Conservation (phyloP, 768 basidiomycete species). For the Calocybe cyanea region DNA sequence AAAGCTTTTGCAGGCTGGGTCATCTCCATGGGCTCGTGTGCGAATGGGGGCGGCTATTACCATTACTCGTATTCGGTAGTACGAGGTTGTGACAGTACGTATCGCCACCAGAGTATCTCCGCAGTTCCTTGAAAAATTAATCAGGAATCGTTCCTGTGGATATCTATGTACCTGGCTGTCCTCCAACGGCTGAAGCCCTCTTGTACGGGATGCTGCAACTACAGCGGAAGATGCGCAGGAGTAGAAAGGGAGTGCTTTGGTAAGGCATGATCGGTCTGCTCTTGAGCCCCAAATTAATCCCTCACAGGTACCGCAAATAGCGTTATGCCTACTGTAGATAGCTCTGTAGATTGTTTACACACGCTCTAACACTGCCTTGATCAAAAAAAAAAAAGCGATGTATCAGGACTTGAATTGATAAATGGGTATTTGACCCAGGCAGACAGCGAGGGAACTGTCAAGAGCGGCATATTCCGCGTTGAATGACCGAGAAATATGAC, state of each 20-base stretch:
- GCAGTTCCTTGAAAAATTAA: slow-evolving; percentile 6
- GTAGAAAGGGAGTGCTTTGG: slow-evolving; percentile 86
- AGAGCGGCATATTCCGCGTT: slow-evolving; percentile 9
- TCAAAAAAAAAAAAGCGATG: too few species aligned
- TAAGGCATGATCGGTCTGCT: slow-evolving; percentile 28
- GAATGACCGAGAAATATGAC: slow-evolving; percentile 16
- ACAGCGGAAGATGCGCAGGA: slow-evolving; percentile 92
- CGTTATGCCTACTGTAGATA: background rate
- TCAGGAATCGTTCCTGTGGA: slow-evolving; percentile 95
- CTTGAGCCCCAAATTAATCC: slow-evolving; percentile 2
- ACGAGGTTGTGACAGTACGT: slow-evolving; percentile 91
- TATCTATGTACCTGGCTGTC: slow-evolving; percentile 96
- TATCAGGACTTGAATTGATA: background rate
- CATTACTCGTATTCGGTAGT: slow-evolving; percentile 99
- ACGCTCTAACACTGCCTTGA: too few species aligned
- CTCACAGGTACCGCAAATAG: slow-evolving; percentile 55
- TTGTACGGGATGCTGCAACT: slow-evolving; percentile 96
- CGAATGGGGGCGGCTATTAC: slow-evolving; percentile 96
- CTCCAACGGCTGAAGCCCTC: slow-evolving; percentile 93
- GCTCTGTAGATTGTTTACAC: slow-evolving; percentile 8
- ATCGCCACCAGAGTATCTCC: slow-evolving; percentile 2
- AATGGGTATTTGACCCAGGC: too few species aligned
- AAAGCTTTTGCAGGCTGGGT: slow-evolving; percentile 99
- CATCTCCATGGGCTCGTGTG: slow-evolving; percentile 99
- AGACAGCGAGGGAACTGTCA: background rate